phyloP scores from a whole-genome alignment of 176 grass and related monocot genomes.

The Juncus effusus region DNA sequence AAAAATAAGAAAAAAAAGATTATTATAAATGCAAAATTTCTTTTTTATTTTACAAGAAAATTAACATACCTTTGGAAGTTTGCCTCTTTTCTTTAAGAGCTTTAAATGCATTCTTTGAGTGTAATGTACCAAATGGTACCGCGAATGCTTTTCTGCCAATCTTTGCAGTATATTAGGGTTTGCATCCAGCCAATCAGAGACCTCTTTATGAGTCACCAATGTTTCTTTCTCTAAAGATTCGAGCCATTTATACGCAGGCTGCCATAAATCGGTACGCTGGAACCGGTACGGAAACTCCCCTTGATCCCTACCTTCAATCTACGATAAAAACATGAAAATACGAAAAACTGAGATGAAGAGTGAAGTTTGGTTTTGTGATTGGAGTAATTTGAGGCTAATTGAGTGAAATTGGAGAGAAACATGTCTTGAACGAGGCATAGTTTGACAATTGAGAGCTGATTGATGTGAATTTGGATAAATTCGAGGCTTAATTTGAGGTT shows the following conservation, averaged over 20 bases:
- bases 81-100: slow-evolving; percentile 87
- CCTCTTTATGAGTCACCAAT: slow-evolving; percentile 60
- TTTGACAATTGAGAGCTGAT: too few relatives aligned
- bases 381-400: too few relatives aligned
- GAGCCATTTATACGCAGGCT: slow-evolving; percentile 81
- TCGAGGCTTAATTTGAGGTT: background rate
- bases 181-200: slow-evolving; percentile 72
- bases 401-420: too few relatives aligned
- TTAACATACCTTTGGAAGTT: slow-evolving; percentile 64
- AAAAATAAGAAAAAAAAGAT: slow-evolving; percentile 27
- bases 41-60: too few relatives aligned
- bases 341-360: too few relatives aligned
- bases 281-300: slow-evolving; percentile 82
- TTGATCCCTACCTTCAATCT: slow-evolving; percentile 62
- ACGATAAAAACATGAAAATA: background rate
- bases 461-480: background rate
- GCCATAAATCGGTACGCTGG: slow-evolving; percentile 89
- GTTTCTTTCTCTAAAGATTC: slow-evolving; percentile 70
- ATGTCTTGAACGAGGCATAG: too few relatives aligned
- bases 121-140: slow-evolving; percentile 94
- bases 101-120: slow-evolving; percentile 96
- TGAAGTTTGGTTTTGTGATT: too few relatives aligned
- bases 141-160: slow-evolving; percentile 86
- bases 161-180: slow-evolving; percentile 57
- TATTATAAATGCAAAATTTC: background rate